phyloP scores from a whole-genome alignment of 257 asterid species.

The Eustoma russellianum region DNA sequence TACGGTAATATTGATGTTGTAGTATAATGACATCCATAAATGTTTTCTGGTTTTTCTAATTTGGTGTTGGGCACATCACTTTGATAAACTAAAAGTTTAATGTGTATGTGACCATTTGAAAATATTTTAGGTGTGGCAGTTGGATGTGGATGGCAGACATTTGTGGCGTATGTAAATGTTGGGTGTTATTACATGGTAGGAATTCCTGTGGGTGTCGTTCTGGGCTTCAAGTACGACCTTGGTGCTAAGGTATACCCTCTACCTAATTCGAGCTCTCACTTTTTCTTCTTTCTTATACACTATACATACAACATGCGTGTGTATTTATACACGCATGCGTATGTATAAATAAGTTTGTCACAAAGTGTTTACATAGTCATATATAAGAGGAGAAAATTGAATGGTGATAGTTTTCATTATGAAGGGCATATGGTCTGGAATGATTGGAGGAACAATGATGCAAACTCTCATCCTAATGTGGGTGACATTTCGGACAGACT shows the following conservation, averaged over 20 bases:
- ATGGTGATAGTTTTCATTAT: neutral
- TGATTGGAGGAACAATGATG: constrained; percentile 86
- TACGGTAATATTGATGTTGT: no score
- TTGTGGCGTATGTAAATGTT: constrained; percentile 60
- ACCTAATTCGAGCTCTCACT: no score
- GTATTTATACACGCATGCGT: no score
- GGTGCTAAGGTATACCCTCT: constrained; percentile 48
- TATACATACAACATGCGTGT: no score
- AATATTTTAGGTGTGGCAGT: constrained; percentile 55
- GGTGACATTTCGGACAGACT: constrained; percentile 63
- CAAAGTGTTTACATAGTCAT: neutral
- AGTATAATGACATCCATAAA: no score
- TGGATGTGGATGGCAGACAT: constrained; percentile 83
- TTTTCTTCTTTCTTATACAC: no score
- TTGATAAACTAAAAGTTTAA: no score
- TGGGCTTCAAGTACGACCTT: constrained; percentile 44
- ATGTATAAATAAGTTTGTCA: no score
- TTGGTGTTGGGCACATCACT: no score
- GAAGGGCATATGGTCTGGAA: constrained; percentile 85
- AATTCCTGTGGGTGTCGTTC: constrained; percentile 34
- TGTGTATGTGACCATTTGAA: neutral
- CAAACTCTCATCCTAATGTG: constrained; percentile 68
- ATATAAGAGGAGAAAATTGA: no score
- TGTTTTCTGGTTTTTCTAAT: no score
- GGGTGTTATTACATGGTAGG: constrained; percentile 41